Percentiles rank a stretch among this genome's conserved stretches.
phyloP scores from a whole-genome alignment of 2,329 filamentous ascomycete species.

The Fusarium illudens region DNA sequence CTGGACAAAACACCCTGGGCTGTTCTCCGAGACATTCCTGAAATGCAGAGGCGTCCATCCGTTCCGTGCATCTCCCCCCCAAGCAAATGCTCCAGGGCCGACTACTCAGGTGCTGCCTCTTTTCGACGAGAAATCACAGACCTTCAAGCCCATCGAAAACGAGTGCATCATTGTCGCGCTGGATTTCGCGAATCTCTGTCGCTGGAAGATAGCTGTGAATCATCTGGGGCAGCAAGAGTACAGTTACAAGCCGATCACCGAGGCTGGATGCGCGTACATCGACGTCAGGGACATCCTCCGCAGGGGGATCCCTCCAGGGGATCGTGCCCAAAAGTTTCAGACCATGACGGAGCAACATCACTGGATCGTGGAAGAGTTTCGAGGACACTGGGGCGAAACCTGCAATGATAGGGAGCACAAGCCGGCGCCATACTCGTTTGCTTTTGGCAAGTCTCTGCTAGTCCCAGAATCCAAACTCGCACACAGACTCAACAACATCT shows the following conservation, averaged over 20 bases:
- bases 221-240: neutral
- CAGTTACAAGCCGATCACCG: neutral
- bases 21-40: neutral
- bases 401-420: neutral
- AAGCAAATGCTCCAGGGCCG: neutral
- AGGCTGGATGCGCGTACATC: neutral
- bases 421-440: neutral
- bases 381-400: neutral
- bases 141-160: neutral
- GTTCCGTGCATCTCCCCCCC: neutral
- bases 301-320: neutral
- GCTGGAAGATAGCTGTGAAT: neutral
- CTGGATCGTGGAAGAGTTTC: neutral
- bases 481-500: neutral
- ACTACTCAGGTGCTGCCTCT: neutral
- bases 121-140: neutral
- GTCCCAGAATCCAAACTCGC: neutral
- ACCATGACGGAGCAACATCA: neutral
- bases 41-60: neutral
- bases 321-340: neutral
- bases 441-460: neutral
- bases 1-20: neutral
- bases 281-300: neutral
- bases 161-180: neutral
- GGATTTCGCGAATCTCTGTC: neutral